Conservation (phyloP, 805 yeast genomes). For the Metschnikowia koreensis region DNA sequence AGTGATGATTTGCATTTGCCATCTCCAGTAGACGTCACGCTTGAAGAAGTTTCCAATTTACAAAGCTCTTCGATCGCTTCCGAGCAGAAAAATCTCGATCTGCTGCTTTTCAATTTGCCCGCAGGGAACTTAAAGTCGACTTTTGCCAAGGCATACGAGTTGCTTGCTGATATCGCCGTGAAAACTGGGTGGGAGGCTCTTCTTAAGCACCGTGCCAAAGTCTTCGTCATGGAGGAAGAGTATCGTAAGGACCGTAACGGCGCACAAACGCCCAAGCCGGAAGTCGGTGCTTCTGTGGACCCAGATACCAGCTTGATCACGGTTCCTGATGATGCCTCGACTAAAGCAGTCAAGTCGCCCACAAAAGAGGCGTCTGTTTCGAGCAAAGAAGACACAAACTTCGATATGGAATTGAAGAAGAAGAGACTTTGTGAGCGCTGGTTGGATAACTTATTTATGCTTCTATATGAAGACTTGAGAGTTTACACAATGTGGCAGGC, state of each 20-base stretch:
- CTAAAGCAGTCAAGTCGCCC: conserved; percentile 40
- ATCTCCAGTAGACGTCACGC: conserved; percentile 67
- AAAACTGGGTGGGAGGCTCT: conserved; percentile 48
- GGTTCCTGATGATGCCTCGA: conserved; percentile 32
- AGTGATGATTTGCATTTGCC: conserved; percentile 67
- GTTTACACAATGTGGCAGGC: conserved; percentile 93
- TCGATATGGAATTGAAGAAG: conserved; percentile 50
- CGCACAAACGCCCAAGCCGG: conserved; percentile 9
- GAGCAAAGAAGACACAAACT: conserved; percentile 5
- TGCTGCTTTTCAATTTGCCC: conserved; percentile 58
- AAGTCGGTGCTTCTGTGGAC: background rate
- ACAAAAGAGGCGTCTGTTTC: conserved; percentile 15
- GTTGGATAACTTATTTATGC: conserved; percentile 69
- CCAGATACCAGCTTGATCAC: conserved; percentile 1
- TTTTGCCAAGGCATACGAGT: conserved; percentile 44
- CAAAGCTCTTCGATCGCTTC: conserved; percentile 62
- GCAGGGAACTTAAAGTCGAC: conserved; percentile 62
- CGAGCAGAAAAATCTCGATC: conserved; percentile 68
- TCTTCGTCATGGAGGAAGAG: conserved; percentile 49
- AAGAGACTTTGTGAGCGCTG: conserved; percentile 71
- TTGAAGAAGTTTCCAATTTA: conserved; percentile 65
- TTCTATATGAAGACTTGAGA: conserved; percentile 68
- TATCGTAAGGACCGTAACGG: conserved; percentile 38
- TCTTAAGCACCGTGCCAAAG: conserved; percentile 45
- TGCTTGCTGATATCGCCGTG: conserved; percentile 43